Evolutionary conservation across 2,329 filamentous ascomycete species (phyloP).

Genomic region (Grosmannia penicillata): DNA sequence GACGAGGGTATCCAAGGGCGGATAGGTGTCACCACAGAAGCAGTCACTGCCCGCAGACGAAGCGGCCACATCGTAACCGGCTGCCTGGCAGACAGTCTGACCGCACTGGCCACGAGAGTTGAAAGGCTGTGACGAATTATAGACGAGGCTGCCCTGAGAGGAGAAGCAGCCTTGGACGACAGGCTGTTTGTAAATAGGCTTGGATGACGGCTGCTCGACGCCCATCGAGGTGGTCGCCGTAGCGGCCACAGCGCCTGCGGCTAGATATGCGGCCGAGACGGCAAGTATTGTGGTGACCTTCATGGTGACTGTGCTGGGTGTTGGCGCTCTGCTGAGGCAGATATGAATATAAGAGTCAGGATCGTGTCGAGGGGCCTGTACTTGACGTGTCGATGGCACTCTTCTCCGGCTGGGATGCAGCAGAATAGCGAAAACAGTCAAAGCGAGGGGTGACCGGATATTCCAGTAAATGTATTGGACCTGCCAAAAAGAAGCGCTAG

Average conservation of each 20-base stretch:
- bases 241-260: constrained; percentile 6
- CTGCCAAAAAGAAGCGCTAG: no score
- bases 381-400: no score
- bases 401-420: no score
- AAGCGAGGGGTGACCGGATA: no score
- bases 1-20: constrained; percentile 37
- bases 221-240: constrained; percentile 8
- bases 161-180: constrained; percentile 38
- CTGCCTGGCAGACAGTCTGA: constrained; percentile 20
- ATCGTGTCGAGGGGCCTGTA: no score
- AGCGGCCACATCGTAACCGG: constrained; percentile 43
- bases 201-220: constrained; percentile 22
- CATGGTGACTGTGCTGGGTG: constrained; percentile 5
- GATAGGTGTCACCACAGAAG: constrained; percentile 58
- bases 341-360: no score
- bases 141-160: constrained; percentile 23
- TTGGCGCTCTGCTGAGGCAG: not conserved
- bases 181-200: constrained; percentile 20
- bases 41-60: constrained; percentile 48
- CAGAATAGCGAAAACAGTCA: no score
- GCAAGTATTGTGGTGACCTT: constrained; percentile 8
- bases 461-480: no score
- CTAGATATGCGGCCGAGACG: constrained; percentile 7
- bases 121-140: constrained; percentile 13
- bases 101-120: constrained; percentile 29